Base-by-base conservation (phyloP, 495 filamentous ascomycete species). In the Xeromyces bisporus region DNA sequence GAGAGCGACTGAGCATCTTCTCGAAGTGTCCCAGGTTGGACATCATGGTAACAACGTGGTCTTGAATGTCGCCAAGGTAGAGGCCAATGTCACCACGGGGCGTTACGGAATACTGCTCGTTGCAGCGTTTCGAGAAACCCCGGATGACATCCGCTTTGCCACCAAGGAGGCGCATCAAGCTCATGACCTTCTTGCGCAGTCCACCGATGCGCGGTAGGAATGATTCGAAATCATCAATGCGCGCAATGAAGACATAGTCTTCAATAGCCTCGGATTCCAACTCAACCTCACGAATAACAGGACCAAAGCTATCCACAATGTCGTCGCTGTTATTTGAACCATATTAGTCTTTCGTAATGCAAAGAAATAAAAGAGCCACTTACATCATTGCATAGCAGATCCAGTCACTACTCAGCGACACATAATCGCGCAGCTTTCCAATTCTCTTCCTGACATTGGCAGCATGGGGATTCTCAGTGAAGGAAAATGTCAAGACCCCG, bases 11-110 rank as follows among this genome's bases (percentile, higher is more conserved):
- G 32, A 97, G 71, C 69, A 97, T 94, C 62, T 94, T 94, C 50
- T 97, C 91, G 42, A 89, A 94, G 48, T 97, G 89, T 7, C 71
- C 74, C 32, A 97, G 58, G 51, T 93, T 97, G 40, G 75, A 80
- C 71, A 92, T 91, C 89, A 96, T 94, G 37, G 89, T 96, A 18
- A 97, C 82, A 20, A 97, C 87, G 66, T 97, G 89, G 57, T 97
- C 89, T 50, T 97, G 89, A 38, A 96, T 92, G 60, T 97, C 89
- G 37, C 82, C 80, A 2, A 97, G 63, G 46, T 96, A 97, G 37
- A 97, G 67, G 9, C 86, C 89, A 43, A 97, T 93, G 49, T 97
- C 89, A 51, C 83, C 85, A 15, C 83, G 77, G 0, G 89, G 89
- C 8, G 89, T 91, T 29, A 94, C 76, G 40, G 80, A 75, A 64